Conservation (phyloP, 1,139 yeast genomes). For the Hemisphaericaspora xylanilytica region DNA sequence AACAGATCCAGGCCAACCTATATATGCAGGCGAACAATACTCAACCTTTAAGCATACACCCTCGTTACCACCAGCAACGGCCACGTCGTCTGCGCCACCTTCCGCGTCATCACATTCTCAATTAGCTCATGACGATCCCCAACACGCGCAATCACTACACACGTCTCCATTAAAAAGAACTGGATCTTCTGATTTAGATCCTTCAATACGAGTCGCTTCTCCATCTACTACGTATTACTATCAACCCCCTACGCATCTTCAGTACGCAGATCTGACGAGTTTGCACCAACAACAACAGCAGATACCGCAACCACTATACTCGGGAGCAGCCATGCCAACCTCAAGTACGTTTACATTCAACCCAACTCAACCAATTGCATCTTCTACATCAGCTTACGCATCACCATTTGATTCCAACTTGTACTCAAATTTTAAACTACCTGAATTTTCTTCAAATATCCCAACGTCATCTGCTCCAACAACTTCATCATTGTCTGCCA, state of each 20-base stretch:
- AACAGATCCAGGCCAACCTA: not conserved
- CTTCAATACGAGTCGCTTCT: constrained; percentile 9
- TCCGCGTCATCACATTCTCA: constrained; percentile 1
- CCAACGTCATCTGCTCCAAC: constrained; percentile 10
- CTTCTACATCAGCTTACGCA: constrained; percentile 7
- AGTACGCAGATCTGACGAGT: constrained; percentile 1
- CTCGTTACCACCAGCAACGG: not conserved
- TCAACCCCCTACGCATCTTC: constrained; percentile 6
- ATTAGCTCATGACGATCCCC: not conserved
- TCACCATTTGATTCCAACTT: constrained; percentile 9
- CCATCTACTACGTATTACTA: constrained; percentile 9
- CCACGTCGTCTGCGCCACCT: constrained; percentile 1
- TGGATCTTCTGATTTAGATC: constrained; percentile 12
- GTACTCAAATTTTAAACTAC: constrained; percentile 10
- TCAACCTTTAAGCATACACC: not conserved
- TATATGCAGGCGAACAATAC: constrained; percentile 1
- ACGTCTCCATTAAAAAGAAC: constrained; percentile 13
- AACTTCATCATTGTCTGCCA: constrained; percentile 11
- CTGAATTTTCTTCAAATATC: constrained; percentile 7
- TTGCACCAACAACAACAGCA: constrained; percentile 7
- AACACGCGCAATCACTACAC: constrained; percentile 7
- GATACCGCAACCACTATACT: constrained; percentile 7
- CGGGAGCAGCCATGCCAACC: constrained; percentile 1
- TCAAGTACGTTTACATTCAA: constrained; percentile 6
- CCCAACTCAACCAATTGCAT: constrained; percentile 5